phyloP scores from a whole-genome alignment of 2,329 filamentous ascomycete species.

The Ascochyta clinopodiicola region DNA sequence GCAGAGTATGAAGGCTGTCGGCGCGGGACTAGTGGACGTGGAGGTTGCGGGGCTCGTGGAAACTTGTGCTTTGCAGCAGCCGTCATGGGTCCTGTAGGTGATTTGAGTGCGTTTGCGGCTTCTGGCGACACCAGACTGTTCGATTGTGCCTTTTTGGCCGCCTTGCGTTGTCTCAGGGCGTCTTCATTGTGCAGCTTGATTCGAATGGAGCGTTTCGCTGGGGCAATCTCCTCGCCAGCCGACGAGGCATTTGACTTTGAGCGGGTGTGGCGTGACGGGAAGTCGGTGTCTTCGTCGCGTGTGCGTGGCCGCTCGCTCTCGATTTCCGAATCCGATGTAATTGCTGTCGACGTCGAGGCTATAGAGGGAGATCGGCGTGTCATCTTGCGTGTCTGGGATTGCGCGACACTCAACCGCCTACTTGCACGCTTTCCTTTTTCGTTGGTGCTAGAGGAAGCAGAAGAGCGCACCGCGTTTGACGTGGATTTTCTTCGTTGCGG shows the following conservation, averaged over 20 bases:
- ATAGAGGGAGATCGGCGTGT: constrained; percentile 51
- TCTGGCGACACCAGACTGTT: constrained; percentile 49
- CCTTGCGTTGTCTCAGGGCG: constrained; percentile 73
- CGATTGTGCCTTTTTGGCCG: constrained; percentile 65
- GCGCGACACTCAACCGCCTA: constrained; percentile 37
- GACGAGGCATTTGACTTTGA: constrained; percentile 63
- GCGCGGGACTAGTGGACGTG: constrained; percentile 85
- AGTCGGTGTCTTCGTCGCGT: constrained; percentile 43
- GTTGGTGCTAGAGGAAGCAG: constrained; percentile 30
- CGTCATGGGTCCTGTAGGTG: constrained; percentile 87
- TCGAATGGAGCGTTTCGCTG: constrained; percentile 79
- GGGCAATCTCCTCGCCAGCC: constrained; percentile 68
- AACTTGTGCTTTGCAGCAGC: constrained; percentile 63
- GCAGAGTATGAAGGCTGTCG: constrained; percentile 84
- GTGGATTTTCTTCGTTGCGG: constrained; percentile 44
- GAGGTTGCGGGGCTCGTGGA: constrained; percentile 86
- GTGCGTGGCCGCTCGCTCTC: constrained; percentile 54
- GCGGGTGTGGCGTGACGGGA: constrained; percentile 63
- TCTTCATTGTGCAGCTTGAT: constrained; percentile 90
- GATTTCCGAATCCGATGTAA: constrained; percentile 71
- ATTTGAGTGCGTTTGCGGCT: constrained; percentile 78
- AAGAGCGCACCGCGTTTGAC: constrained; percentile 37
- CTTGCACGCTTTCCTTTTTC: constrained; percentile 41
- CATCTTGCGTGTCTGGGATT: constrained; percentile 35
- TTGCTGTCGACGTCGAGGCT: constrained; percentile 65